These are phyloP conservation scores for Sporisorium scitamineum DNA, from an alignment of 1,284 basidiomycete species.

Conservation along the genomic window DNA sequence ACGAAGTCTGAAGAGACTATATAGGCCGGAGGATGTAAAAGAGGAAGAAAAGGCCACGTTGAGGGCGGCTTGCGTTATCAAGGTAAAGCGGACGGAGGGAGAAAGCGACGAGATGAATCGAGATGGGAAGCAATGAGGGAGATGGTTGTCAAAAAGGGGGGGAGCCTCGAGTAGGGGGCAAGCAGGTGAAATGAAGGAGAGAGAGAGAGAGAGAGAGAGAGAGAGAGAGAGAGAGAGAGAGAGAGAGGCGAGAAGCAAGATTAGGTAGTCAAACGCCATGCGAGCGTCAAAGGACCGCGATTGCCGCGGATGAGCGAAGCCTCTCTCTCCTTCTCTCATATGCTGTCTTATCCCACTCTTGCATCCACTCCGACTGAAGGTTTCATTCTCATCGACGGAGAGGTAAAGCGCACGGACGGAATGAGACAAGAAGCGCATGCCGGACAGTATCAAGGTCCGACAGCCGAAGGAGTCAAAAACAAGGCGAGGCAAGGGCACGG, in stretches of 20 bases:
- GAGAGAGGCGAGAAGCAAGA: conserved; percentile 13
- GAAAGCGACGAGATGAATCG: conserved; percentile 28
- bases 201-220: background rate
- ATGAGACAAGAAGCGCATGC: background rate
- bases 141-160: conserved; percentile 2
- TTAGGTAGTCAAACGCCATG: conserved; percentile 7
- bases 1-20: too few species aligned
- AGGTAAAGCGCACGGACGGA: conserved; percentile 1
- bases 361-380: too few species aligned
- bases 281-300: background rate
- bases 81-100: background rate
- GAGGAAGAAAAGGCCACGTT: conserved; percentile 23
- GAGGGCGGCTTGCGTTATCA: too few species aligned
- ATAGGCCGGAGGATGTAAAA: background rate
- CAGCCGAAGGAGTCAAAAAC: background rate
- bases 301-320: conserved; percentile 15
- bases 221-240: too few species aligned
- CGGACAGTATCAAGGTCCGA: background rate
- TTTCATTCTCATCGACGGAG: background rate
- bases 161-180: background rate
- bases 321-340: background rate
- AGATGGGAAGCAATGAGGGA: background rate
- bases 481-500: conserved; percentile 1
- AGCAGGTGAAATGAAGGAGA: background rate
- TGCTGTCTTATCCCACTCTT: too few species aligned